A percentile compares a stretch with the other conserved stretches of the same genome.
These are phyloP conservation scores for Omphalotus guepiniiformis DNA, from an alignment of 768 basidiomycete species.

Conservation along the genomic window DNA sequence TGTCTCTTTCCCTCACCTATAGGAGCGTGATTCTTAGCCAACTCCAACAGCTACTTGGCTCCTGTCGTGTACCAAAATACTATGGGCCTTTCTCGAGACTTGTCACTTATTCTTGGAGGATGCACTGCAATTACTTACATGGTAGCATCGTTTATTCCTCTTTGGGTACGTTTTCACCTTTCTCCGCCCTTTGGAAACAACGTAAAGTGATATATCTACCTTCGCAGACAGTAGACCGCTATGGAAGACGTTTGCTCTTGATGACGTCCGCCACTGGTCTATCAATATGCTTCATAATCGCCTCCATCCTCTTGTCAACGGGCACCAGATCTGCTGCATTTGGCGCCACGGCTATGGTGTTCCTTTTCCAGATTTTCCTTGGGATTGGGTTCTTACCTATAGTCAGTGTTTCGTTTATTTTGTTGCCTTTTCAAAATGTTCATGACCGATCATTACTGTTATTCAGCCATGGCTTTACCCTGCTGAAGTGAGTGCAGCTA, in stretches of 20 bases:
- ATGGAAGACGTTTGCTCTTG: constrained; percentile 31
- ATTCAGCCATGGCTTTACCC: constrained; percentile 31
- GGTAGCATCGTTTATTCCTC: constrained; percentile 37
- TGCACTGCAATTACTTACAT: constrained; percentile 36
- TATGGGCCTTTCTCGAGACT: constrained; percentile 34
- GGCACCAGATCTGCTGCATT: constrained; percentile 29
- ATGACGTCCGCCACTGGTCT: constrained; percentile 34
- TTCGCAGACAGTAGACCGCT: constrained; percentile 34
- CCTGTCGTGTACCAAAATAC: constrained; percentile 39
- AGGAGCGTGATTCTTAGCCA: not conserved
- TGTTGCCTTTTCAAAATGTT: not conserved
- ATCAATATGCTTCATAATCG: constrained; percentile 33
- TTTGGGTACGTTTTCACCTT: constrained; percentile 23
- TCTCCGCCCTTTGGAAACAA: not conserved
- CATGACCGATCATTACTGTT: not conserved
- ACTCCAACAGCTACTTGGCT: constrained; percentile 27
- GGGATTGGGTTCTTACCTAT: constrained; percentile 36
- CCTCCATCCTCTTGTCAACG: constrained; percentile 30
- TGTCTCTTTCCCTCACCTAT: not conserved
- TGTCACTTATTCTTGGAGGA: constrained; percentile 36
- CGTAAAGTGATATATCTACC: not conserved
- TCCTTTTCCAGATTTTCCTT: constrained; percentile 38
- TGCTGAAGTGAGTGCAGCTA: constrained; percentile 19
- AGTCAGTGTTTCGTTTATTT: constrained; percentile 17
- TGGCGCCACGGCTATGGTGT: constrained; percentile 36